Base-by-base conservation (phyloP, 176 grass and related monocot genomes). In the Cymbopogon citratus region DNA sequence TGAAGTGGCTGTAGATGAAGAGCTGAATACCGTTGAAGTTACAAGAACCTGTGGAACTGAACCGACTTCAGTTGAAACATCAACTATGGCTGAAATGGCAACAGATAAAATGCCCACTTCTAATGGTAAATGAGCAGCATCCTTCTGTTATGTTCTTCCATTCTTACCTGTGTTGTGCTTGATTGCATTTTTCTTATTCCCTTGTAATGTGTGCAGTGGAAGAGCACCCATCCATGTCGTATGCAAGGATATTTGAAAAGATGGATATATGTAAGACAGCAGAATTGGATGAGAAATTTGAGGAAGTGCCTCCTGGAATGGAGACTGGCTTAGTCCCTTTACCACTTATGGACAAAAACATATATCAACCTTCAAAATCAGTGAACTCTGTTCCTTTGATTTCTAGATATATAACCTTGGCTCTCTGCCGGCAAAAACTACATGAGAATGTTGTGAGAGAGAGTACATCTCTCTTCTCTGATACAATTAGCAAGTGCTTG, bases 361-460 rank as follows among this genome's bases (percentile, higher is more conserved):
- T 89, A 82, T 91, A 88, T 59, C 46, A 34, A 21, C 86, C 92
- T 62, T 76, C 72, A 87, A 81, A 74, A 36, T 75, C 76, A 80
- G 66, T 63, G 6, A 49, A 79, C 38, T 51, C 34, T 65, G 26
- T 87, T 70, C 88, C 87, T 61, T 45, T 72, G 14, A 91, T 98
- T 84, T 85, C 84, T 44, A 98, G 86, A 85, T 86, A 91, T 63
- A 87, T 89, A 39, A 77, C 28, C 31, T 74, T 91, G 74, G 88
- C 95, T 84, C 54, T 95, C 84, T 94, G 80, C 33, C 78, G 95
- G 41, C 90, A 98, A 84, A 77, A 68, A 69, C 39, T 98, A 61
- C 95, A 98, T 83, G 78, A 66, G 15, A 80, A 77, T 83, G 88
- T 85, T 23, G 69, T 94, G 80, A 89, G 84, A 70, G 81, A 74